Percentiles rank a stretch among this genome's conserved stretches.
Evolutionary conservation across 2,329 filamentous ascomycete species (phyloP).

Genomic region (Venturia asperata): DNA sequence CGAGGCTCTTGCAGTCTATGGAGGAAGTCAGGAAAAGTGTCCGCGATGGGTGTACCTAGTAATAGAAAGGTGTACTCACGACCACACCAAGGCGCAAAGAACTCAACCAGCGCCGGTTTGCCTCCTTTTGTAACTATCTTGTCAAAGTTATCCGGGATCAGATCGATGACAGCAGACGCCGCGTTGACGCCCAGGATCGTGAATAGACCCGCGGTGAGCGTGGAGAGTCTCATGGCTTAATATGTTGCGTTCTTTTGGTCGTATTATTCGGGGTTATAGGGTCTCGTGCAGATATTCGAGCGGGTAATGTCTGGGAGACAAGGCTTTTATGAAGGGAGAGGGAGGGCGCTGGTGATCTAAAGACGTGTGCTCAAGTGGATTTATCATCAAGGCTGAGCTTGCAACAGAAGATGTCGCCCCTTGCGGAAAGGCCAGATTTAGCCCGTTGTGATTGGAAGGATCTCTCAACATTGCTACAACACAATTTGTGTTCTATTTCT

Average conservation of each 20-base stretch:
- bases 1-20: slow-evolving; percentile 87
- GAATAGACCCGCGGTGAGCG: background rate
- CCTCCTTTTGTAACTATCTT: slow-evolving; percentile 79
- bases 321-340: background rate
- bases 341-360: background rate
- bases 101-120: slow-evolving; percentile 94
- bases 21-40: background rate
- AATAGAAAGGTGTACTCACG: slow-evolving; percentile 30
- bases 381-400: slow-evolving; percentile 14
- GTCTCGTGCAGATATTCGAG: background rate
- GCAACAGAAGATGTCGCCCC: slow-evolving; percentile 2
- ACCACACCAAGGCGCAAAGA: slow-evolving; percentile 98
- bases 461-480: background rate
- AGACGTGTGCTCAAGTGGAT: background rate
- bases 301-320: background rate
- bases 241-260: background rate
- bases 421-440: background rate
- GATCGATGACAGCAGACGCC: slow-evolving; percentile 79
- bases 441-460: background rate
- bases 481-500: too few species aligned
- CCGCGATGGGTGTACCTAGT: background rate
- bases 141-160: slow-evolving; percentile 88
- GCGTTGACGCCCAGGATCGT: slow-evolving; percentile 34
- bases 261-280: background rate
- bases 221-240: slow-evolving; percentile 5